Evolutionary conservation across 495 filamentous ascomycete species (phyloP).

Genomic region (Neurospora terricola): DNA sequence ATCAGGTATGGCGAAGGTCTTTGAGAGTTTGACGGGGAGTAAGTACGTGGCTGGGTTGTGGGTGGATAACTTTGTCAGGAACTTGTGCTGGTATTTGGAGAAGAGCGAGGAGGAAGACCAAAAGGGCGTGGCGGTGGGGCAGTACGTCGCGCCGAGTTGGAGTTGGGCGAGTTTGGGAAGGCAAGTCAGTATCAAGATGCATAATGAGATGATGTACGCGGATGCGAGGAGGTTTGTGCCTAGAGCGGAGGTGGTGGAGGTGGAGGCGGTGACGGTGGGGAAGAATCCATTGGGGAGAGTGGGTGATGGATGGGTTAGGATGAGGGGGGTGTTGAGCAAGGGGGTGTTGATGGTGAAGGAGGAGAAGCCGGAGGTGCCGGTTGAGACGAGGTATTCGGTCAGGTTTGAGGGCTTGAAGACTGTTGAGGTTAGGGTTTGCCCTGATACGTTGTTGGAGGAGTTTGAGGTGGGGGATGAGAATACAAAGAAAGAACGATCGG

Average conservation of each 20-base stretch:
- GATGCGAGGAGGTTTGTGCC: neutral
- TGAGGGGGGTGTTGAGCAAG: neutral
- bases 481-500: neutral
- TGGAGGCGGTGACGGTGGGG: neutral
- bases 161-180: neutral
- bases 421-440: neutral
- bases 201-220: neutral
- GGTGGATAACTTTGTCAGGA: neutral
- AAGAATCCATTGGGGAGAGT: neutral
- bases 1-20: neutral
- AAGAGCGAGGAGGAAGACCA: neutral
- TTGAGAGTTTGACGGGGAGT: neutral
- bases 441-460: neutral
- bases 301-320: neutral
- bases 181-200: neutral
- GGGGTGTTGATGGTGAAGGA: neutral
- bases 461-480: neutral
- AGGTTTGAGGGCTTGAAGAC: neutral
- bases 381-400: neutral
- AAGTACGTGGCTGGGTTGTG: neutral
- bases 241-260: neutral
- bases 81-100: neutral
- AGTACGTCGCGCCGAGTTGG: neutral
- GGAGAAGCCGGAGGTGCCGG: neutral
- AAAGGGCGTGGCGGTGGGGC: neutral